A percentile compares a stretch with the other conserved stretches of the same genome.
These are phyloP conservation scores for Tulasnella sp. DNA, from an alignment of 768 basidiomycete genomes.

Conservation along the genomic window DNA sequence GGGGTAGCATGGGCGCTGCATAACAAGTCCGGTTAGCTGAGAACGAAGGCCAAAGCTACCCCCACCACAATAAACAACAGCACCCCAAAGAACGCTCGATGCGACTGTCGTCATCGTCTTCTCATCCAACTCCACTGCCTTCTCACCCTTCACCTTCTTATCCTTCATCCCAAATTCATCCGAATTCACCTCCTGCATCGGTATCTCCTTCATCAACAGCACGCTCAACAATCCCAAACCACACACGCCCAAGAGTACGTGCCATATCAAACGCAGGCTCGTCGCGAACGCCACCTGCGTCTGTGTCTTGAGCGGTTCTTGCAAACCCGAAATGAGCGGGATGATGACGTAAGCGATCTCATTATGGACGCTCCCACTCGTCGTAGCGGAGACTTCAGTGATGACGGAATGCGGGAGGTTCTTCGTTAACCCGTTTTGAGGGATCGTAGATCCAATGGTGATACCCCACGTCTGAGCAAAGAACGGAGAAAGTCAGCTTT, in stretches of 20 bases:
- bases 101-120: no score
- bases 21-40: no score
- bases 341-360: constrained; percentile 21
- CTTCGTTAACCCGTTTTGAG: constrained; percentile 39
- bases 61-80: no score
- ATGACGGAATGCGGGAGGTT: constrained; percentile 33
- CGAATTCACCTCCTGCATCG: constrained; percentile 27
- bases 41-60: no score
- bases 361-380: constrained; percentile 27
- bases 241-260: constrained; percentile 31
- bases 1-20: no score
- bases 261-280: constrained; percentile 16
- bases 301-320: constrained; percentile 3
- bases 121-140: neutral
- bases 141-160: constrained; percentile 16
- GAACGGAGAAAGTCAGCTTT: no score
- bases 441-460: constrained; percentile 37
- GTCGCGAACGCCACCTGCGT: constrained; percentile 20
- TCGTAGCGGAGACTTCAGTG: constrained; percentile 24
- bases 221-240: constrained; percentile 29
- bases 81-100: no score
- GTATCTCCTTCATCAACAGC: constrained; percentile 29
- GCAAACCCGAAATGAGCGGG: constrained; percentile 17
- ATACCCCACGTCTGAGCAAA: constrained; percentile 21
- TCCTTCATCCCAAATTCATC: constrained; percentile 27